Evolutionary conservation across 441 rosid species (phyloP), one percentile per base, ranked within the genome.

Genomic region (Melastoma candidum): DNA sequence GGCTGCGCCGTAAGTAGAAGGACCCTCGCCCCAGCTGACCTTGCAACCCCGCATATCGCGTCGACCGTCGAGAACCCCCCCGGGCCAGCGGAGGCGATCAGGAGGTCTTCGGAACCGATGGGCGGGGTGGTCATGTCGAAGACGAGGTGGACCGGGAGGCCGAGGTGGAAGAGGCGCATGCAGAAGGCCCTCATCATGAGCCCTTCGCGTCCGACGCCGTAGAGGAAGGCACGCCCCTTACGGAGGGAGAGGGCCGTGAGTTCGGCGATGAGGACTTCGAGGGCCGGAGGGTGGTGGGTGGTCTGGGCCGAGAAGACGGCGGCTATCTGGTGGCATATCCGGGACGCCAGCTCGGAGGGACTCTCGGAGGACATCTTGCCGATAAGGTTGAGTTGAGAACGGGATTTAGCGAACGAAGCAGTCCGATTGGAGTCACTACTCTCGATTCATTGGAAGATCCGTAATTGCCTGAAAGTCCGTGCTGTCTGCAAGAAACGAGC

Each of bases 61-160:
- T 17, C 22, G 1, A 17, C 22, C 22, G 22, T 17, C 22, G 22
- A 78, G 78, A 87, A 83, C 53, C 88, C 88, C 2, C 88, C 93
- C 0, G 96, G 87, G 10, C 95, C 96, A 1, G 22, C 90, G 2
- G 98, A 85, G 43, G 95, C 76, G 36, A 90, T 59, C 24, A 90
- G 78, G 60, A 85, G 90, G 76, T 90, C 92, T 25, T 62, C 44
- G 44, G 81, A 54, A 56, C 83, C 11, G 72, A 85, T 77, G 0
- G 93, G 88, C 3, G 95, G 98, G 53, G 96, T 78, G 11, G 90
- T 83, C 90, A 87, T 68, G 78, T 85, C 86, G 70, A 80, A 81
- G 61, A 90, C 82, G 4, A 77, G 17, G 83, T 87, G 90, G 55
- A 87, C 60, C n/a, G 86, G 67, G 63, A 87, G 77, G 48, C 95